A percentile compares a stretch with the other conserved stretches of the same genome.
Conservation (phyloP, 306 rosid species). For the Oemleria cerasiformis region DNA sequence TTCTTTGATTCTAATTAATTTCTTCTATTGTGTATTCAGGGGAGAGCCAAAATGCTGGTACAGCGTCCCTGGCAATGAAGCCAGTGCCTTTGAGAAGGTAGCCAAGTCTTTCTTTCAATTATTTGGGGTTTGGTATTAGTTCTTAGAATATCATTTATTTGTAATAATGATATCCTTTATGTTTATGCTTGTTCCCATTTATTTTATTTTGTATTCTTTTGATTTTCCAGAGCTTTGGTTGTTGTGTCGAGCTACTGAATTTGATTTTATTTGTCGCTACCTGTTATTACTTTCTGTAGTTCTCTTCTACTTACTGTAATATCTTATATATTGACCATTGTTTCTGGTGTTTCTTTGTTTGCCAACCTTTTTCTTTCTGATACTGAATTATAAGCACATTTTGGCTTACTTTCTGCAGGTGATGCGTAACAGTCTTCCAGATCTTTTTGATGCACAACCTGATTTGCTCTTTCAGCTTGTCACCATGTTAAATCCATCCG, state of each 20-base stretch:
- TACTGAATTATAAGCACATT: not conserved
- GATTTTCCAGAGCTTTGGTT: not conserved
- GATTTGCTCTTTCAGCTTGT: slow-evolving; percentile 98
- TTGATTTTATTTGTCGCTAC: not conserved
- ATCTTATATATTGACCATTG: not conserved
- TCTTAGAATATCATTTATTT: not conserved
- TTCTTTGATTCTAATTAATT: slow-evolving; percentile 20
- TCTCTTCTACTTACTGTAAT: not conserved
- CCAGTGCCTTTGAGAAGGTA: slow-evolving; percentile 89
- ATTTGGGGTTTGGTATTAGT: slow-evolving; percentile 2
- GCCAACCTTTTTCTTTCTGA: not conserved
- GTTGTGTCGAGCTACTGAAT: not conserved
- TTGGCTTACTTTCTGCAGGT: slow-evolving; percentile 52
- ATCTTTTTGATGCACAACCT: slow-evolving; percentile 96
- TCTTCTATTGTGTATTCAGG: slow-evolving; percentile 52
- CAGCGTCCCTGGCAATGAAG: slow-evolving; percentile 92
- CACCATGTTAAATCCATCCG: slow-evolving; percentile 97
- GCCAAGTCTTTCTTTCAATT: slow-evolving; percentile 5
- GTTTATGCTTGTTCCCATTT: not conserved
- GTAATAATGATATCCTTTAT: not conserved
- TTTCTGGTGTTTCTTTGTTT: not conserved
- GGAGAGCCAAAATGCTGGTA: slow-evolving; percentile 99
- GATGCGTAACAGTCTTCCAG: slow-evolving; percentile 93
- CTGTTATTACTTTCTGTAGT: not conserved
- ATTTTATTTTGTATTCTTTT: not conserved